These are phyloP conservation scores for Blumeriella jaapii DNA, from an alignment of 2,329 filamentous ascomycete species.

Conservation along the genomic window DNA sequence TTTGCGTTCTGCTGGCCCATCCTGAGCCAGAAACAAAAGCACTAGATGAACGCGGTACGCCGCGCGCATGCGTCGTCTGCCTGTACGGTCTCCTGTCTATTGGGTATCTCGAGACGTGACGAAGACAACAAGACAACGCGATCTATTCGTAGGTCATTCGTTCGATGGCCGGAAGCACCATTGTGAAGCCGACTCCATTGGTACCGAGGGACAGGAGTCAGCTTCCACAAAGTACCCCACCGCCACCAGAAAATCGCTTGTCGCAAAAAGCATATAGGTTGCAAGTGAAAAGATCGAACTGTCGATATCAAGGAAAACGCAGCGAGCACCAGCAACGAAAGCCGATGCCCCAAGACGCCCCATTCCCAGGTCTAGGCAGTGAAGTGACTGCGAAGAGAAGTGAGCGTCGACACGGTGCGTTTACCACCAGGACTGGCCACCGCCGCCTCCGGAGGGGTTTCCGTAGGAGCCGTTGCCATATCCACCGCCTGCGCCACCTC, in stretches of 20 bases:
- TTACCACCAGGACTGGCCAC: slow-evolving; percentile 45
- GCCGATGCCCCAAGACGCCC: slow-evolving; percentile 21
- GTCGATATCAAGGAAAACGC: slow-evolving; percentile 13
- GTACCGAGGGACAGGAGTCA: slow-evolving; percentile 20
- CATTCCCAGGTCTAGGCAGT: slow-evolving; percentile 19
- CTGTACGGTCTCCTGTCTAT: slow-evolving; percentile 26
- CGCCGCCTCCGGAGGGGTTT: slow-evolving; percentile 40
- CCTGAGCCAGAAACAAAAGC: slow-evolving; percentile 19
- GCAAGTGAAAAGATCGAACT: no score
- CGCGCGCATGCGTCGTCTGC: slow-evolving; percentile 25
- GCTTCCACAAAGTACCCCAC: slow-evolving; percentile 18
- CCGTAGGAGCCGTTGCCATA: slow-evolving; percentile 41
- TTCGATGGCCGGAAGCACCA: slow-evolving; percentile 24
- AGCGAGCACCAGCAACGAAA: slow-evolving; percentile 14
- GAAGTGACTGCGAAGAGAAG: slow-evolving; percentile 12
- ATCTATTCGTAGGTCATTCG: slow-evolving; percentile 29
- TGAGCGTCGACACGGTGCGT: slow-evolving; percentile 17
- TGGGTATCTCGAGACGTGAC: slow-evolving; percentile 25
- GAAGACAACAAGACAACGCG: slow-evolving; percentile 29
- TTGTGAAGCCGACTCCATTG: slow-evolving; percentile 16
- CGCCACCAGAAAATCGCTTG: slow-evolving; percentile 26
- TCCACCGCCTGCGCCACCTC: slow-evolving; percentile 40
- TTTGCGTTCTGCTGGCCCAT: slow-evolving; percentile 23
- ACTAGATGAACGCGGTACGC: no score
- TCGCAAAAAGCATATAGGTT: no score